phyloP scores from a whole-genome alignment of 495 filamentous ascomycete species.

The Penicillium flavigenum region DNA sequence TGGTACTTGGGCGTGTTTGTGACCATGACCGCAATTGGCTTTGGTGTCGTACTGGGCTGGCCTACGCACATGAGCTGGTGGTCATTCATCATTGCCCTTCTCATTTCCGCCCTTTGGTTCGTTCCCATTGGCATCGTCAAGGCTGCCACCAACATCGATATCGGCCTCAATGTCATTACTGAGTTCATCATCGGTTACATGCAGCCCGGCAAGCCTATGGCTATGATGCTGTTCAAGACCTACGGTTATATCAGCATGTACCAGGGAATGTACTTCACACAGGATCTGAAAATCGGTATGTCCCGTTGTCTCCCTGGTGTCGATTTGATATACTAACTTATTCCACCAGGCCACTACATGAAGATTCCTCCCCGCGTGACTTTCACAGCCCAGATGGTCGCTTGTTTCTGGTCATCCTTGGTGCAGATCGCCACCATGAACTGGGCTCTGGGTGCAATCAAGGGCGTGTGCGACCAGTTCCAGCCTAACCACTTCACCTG shows the following conservation, averaged over 20 bases:
- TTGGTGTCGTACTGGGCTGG: slow-evolving; percentile 54
- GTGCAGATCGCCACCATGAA: slow-evolving; percentile 62
- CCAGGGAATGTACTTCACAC: slow-evolving; percentile 54
- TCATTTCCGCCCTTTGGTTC: slow-evolving; percentile 51
- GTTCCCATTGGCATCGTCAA: slow-evolving; percentile 55
- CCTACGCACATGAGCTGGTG: slow-evolving; percentile 52
- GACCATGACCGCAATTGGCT: slow-evolving; percentile 49
- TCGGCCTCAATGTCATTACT: slow-evolving; percentile 59
- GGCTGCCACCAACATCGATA: slow-evolving; percentile 53
- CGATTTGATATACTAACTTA: neutral
- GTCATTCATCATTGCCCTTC: slow-evolving; percentile 53
- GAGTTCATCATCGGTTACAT: slow-evolving; percentile 67
- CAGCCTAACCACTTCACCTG: slow-evolving; percentile 59
- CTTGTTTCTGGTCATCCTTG: slow-evolving; percentile 55
- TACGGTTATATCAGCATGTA: slow-evolving; percentile 59
- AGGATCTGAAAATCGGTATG: slow-evolving; percentile 52
- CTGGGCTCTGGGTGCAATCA: slow-evolving; percentile 58
- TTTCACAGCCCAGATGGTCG: slow-evolving; percentile 57
- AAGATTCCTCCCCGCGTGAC: slow-evolving; percentile 62
- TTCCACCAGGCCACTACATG: slow-evolving; percentile 57
- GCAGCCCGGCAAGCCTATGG: slow-evolving; percentile 58
- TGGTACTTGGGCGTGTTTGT: slow-evolving; percentile 57
- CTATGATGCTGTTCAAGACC: slow-evolving; percentile 66
- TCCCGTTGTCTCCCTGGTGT: neutral
- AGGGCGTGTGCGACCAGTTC: slow-evolving; percentile 47